A percentile compares a stretch with the other conserved stretches of the same genome.
These are phyloP conservation scores for Boletus sp. DNA, from an alignment of 768 basidiomycete species.

Conservation along the genomic window DNA sequence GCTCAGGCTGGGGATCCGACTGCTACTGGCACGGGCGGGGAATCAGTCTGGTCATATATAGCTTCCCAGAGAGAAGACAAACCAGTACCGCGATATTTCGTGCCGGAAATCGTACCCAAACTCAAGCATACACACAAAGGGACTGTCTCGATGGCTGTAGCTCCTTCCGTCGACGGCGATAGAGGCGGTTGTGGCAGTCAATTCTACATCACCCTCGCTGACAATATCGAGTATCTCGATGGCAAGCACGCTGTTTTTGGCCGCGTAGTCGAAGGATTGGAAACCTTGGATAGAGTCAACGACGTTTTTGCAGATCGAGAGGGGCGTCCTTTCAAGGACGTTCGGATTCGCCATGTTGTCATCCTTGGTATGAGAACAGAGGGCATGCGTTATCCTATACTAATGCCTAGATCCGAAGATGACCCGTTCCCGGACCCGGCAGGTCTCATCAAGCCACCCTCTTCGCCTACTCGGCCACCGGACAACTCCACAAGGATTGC, in stretches of 20 bases:
- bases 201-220: slow-evolving; percentile 92
- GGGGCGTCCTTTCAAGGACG: slow-evolving; percentile 89
- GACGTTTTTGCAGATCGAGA: slow-evolving; percentile 87
- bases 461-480: slow-evolving; percentile 75
- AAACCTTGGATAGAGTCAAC: slow-evolving; percentile 89
- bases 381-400: background rate
- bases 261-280: slow-evolving; percentile 89
- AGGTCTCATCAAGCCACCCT: slow-evolving; percentile 67
- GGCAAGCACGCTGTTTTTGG: slow-evolving; percentile 95
- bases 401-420: slow-evolving; percentile 45
- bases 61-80: slow-evolving; percentile 40
- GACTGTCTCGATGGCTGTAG: slow-evolving; percentile 96
- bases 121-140: slow-evolving; percentile 84
- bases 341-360: slow-evolving; percentile 93
- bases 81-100: slow-evolving; percentile 70
- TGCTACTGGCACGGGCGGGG: slow-evolving; percentile 91
- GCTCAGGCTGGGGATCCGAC: slow-evolving; percentile 97
- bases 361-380: slow-evolving; percentile 62
- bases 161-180: slow-evolving; percentile 67
- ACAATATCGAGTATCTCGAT: slow-evolving; percentile 93
- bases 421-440: slow-evolving; percentile 92
- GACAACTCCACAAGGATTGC: slow-evolving; percentile 88
- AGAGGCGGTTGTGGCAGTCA: slow-evolving; percentile 88
- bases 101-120: slow-evolving; percentile 75
- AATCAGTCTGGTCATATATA: slow-evolving; percentile 81